A percentile compares a stretch with the other conserved stretches of the same genome.
Evolutionary conservation across 2,329 filamentous ascomycete species (phyloP).

Genomic region (Talaromyces piceae): DNA sequence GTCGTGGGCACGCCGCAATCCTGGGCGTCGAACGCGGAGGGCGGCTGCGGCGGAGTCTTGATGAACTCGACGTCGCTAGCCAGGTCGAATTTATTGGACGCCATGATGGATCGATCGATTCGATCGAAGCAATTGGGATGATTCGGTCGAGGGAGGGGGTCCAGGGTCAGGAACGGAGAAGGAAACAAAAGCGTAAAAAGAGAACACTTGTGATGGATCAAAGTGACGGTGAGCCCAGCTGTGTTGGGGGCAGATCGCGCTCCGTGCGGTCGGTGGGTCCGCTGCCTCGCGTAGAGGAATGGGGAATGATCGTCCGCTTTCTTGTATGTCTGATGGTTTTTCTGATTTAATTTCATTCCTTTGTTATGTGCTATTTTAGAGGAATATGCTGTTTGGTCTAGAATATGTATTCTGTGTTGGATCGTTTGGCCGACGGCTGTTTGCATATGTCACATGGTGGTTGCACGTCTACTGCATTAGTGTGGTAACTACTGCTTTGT

Average conservation of each 20-base stretch:
- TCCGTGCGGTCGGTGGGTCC: not conserved
- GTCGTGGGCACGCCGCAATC: slow-evolving; percentile 56
- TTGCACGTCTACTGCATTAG: no score
- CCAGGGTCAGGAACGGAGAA: no score
- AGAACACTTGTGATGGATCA: not conserved
- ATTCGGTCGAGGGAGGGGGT: no score
- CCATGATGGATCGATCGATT: slow-evolving; percentile 1
- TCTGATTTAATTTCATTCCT: no score
- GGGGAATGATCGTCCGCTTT: not conserved
- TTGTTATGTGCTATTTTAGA: no score
- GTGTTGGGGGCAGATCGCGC: not conserved
- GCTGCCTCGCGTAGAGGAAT: not conserved
- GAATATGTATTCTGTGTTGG: no score
- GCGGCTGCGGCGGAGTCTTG: slow-evolving; percentile 51
- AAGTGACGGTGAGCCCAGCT: not conserved
- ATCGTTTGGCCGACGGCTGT: no score
- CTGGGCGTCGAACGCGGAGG: slow-evolving; percentile 42
- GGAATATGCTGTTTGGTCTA: no score
- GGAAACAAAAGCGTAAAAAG: no score
- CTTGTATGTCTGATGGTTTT: no score
- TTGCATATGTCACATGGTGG: no score
- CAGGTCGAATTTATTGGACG: not conserved
- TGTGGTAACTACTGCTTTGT: no score
- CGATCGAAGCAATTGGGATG: not conserved
- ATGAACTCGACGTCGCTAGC: slow-evolving; percentile 35